Base-by-base conservation (phyloP, 2,329 filamentous ascomycete species). In the Ceratocystis colombiana region DNA sequence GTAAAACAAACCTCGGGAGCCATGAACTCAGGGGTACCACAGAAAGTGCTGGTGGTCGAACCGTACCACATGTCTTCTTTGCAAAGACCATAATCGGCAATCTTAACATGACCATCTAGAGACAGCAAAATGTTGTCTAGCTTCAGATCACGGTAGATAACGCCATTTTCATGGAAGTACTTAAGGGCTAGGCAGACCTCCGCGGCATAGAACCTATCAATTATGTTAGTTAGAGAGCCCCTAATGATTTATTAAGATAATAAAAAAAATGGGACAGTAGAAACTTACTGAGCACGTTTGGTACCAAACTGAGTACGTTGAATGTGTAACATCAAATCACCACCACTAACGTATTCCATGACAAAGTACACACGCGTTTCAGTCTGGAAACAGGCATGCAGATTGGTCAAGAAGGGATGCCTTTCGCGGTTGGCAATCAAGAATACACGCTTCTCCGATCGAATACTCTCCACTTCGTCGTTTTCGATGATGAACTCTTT, bases 21-120 rank as follows among this genome's bases (percentile, higher is more conserved):
- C 94, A 99, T 99, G 71, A 99, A 99, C 74, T 99, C 94, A 17
- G 94, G 94, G n/a, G 94, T 99, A 76, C 94, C 94, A 74, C 94
- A 99, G 80, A 99, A 99, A 6, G 94, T 99, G 77, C 92, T 93
- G 0, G 94, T 99, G 1, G 89, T 96, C 66, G 89, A 93, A 55
- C 91, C 91, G 74, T 95, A 99, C 92, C 93, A 99, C 94, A 99
- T 99, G 72, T 99, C 92, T 75, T 99, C 94, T 77, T 99, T 99
- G 80, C 95, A 99, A 62, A 99, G 84, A 84, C 94, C 94, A 75
- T 96, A 99, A 82, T 99, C 94, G 64, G 84, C 94, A 80, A 99
- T 91, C 82, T 97, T 97, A 80, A 99, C 96, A 75, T 99, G 94
- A 30, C 94, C 94, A 73, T 99, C 94, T 59, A 96, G 81, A 1